These are phyloP conservation scores for Taphrina wiesneri DNA, from an alignment of 1,139 yeast species.

Conservation along the genomic window DNA sequence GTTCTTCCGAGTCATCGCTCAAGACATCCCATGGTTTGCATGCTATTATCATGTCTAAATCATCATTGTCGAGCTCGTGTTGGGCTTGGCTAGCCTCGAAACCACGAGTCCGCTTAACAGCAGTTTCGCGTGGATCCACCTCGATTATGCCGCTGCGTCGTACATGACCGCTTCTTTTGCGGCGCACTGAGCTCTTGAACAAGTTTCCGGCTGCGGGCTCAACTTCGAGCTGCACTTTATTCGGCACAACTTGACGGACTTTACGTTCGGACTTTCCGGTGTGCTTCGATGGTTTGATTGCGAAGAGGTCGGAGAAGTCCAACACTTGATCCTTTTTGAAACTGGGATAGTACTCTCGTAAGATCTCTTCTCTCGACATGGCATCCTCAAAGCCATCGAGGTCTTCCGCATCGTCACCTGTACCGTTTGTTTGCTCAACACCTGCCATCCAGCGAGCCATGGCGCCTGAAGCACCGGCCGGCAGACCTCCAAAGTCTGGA, in stretches of 20 bases:
- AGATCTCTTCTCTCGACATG: slow-evolving; percentile 42
- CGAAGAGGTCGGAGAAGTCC: slow-evolving; percentile 67
- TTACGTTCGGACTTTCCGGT: slow-evolving; percentile 56
- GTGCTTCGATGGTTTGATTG: slow-evolving; percentile 61
- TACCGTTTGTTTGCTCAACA: slow-evolving; percentile 38
- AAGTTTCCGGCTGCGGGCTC: slow-evolving; percentile 53
- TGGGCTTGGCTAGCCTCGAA: background rate
- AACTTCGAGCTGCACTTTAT: slow-evolving; percentile 50
- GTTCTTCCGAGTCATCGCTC: background rate
- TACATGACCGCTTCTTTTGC: slow-evolving; percentile 3
- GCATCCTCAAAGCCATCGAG: slow-evolving; percentile 44
- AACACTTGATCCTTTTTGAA: slow-evolving; percentile 59
- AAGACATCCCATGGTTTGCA: slow-evolving; percentile 23
- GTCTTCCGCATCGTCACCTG: slow-evolving; percentile 41
- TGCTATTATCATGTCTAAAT: slow-evolving; percentile 18
- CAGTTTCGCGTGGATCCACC: background rate
- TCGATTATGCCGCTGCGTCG: background rate
- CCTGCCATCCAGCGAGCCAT: slow-evolving; percentile 40
- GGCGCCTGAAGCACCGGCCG: slow-evolving; percentile 40
- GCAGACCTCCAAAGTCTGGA: slow-evolving; percentile 30
- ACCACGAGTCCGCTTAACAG: background rate
- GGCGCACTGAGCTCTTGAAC: slow-evolving; percentile 45
- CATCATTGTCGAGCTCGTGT: slow-evolving; percentile 1
- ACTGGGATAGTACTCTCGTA: slow-evolving; percentile 58
- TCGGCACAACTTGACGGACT: slow-evolving; percentile 64